A percentile compares a stretch with the other conserved stretches of the same genome.
Conservation (phyloP, 1,284 basidiomycete genomes). For the Porphyrellus sp. region DNA sequence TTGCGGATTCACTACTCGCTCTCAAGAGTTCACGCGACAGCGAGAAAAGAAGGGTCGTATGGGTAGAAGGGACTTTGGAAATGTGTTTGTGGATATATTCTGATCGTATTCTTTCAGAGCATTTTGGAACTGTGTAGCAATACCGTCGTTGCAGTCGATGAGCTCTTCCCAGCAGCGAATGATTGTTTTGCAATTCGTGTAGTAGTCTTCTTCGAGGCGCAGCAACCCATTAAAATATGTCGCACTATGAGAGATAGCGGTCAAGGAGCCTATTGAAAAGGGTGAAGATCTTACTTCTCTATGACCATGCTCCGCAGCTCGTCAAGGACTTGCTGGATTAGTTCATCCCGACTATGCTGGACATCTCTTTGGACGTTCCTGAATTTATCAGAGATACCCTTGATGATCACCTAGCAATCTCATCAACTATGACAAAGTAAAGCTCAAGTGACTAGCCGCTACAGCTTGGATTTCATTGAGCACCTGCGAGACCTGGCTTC, state of each 20-base stretch:
- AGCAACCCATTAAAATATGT: slow-evolving; percentile 42
- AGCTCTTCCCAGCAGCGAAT: slow-evolving; percentile 37
- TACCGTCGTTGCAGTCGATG: slow-evolving; percentile 31
- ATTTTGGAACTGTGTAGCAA: slow-evolving; percentile 29
- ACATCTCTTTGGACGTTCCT: slow-evolving; percentile 42
- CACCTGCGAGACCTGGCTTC: slow-evolving; percentile 16
- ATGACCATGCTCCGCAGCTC: slow-evolving; percentile 35
- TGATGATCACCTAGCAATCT: slow-evolving; percentile 39
- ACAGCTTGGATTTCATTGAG: slow-evolving; percentile 35
- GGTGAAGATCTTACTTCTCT: slow-evolving; percentile 14
- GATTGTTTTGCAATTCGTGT: slow-evolving; percentile 35
- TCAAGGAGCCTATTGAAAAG: slow-evolving; percentile 1
- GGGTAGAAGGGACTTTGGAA: slow-evolving; percentile 37
- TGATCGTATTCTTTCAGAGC: slow-evolving; percentile 40
- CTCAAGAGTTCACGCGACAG: slow-evolving; percentile 8
- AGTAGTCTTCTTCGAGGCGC: slow-evolving; percentile 43
- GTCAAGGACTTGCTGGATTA: slow-evolving; percentile 42
- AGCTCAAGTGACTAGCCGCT: slow-evolving; percentile 27
- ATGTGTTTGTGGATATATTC: slow-evolving; percentile 33
- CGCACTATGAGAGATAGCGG: slow-evolving; percentile 29
- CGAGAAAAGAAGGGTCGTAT: slow-evolving; percentile 18
- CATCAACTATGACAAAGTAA: slow-evolving; percentile 13
- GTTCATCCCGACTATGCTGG: slow-evolving; percentile 38
- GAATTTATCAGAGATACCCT: slow-evolving; percentile 43
- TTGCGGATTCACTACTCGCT: neutral